Conservation (phyloP, 2,329 filamentous ascomycete species). For the Fusarium dimerum region DNA sequence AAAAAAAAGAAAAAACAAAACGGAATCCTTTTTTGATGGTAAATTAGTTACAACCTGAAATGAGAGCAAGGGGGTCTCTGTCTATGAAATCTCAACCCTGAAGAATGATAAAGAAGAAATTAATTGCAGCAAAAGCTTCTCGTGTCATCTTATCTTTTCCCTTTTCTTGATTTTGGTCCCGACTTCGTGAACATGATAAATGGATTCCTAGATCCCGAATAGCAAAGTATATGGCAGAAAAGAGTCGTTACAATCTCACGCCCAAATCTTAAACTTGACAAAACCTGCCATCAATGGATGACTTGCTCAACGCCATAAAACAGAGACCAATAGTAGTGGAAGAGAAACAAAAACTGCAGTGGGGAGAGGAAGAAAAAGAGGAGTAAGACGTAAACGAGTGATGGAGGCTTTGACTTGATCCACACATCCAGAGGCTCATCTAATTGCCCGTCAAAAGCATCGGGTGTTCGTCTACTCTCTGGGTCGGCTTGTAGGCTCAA, state of each 20-base stretch:
- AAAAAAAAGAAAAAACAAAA: constrained; percentile 18
- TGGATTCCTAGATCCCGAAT: constrained; percentile 22
- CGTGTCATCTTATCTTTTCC: constrained; percentile 28
- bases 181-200: constrained; percentile 27
- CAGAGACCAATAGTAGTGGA: constrained; percentile 9
- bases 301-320: neutral
- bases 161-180: constrained; percentile 9
- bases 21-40: constrained; percentile 33
- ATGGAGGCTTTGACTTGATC: constrained; percentile 11
- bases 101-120: constrained; percentile 14
- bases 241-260: constrained; percentile 1
- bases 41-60: constrained; percentile 40
- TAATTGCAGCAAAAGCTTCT: constrained; percentile 22
- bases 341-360: constrained; percentile 10
- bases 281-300: neutral
- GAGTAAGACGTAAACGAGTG: constrained; percentile 9
- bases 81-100: constrained; percentile 38
- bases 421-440: constrained; percentile 8
- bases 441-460: constrained; percentile 6
- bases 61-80: constrained; percentile 34
- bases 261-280: neutral
- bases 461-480: neutral
- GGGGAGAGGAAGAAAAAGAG: constrained; percentile 4
- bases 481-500: constrained; percentile 30
- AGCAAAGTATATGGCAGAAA: constrained; percentile 23